These are phyloP conservation scores for Cryptococcus amylolentus DNA, from an alignment of 1,284 basidiomycete genomes.

Conservation along the genomic window DNA sequence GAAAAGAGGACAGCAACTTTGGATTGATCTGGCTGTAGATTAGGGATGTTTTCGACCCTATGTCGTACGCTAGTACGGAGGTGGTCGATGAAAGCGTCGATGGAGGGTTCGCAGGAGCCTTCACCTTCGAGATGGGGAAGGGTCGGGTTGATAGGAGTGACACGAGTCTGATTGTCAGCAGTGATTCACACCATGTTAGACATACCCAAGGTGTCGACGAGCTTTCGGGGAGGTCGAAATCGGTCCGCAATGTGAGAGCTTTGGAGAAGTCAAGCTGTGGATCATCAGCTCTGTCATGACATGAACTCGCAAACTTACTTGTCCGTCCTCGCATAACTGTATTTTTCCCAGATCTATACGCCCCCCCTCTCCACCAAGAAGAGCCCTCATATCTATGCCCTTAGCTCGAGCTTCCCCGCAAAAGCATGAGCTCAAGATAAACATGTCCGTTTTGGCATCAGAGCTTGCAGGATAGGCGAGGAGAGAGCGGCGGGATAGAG, in stretches of 20 bases:
- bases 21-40: slow-evolving; percentile 44
- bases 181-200: neutral
- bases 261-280: slow-evolving; percentile 9
- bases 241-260: slow-evolving; percentile 1
- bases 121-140: neutral
- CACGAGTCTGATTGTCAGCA: slow-evolving; percentile 12
- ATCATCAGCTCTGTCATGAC: neutral
- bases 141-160: slow-evolving; percentile 24
- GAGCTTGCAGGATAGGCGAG: slow-evolving; percentile 53
- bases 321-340: neutral
- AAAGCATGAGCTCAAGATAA: slow-evolving; percentile 32
- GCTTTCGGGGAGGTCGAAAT: slow-evolving; percentile 6
- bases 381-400: slow-evolving; percentile 24
- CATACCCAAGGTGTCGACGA: slow-evolving; percentile 9
- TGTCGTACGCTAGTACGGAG: slow-evolving; percentile 48
- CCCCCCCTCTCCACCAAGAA: slow-evolving; percentile 38
- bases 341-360: slow-evolving; percentile 19
- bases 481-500: slow-evolving; percentile 84
- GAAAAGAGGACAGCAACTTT: slow-evolving; percentile 87
- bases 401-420: slow-evolving; percentile 16
- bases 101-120: slow-evolving; percentile 1
- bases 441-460: slow-evolving; percentile 1
- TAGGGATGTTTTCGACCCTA: slow-evolving; percentile 52
- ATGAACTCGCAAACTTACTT: neutral
- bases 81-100: slow-evolving; percentile 39